These are phyloP conservation scores for Ophiostoma montium DNA, from an alignment of 2,329 filamentous ascomycete species.

Conservation along the genomic window DNA sequence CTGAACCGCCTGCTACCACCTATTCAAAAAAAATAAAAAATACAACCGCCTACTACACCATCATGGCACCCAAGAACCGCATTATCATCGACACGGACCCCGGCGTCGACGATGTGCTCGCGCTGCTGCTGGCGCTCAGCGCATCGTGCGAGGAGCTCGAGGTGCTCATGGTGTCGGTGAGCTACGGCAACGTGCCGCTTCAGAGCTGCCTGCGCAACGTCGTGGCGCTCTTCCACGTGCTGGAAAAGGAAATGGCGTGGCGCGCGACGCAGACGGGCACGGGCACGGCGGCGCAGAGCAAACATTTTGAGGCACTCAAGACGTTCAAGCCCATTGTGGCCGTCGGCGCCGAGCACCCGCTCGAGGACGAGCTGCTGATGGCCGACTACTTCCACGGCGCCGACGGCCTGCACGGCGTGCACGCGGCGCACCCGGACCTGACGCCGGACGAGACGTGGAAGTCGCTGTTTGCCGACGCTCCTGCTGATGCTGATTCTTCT, in stretches of 20 bases:
- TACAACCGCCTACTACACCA: not conserved
- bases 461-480: slow-evolving; percentile 41
- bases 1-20: too few relatives aligned
- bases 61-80: slow-evolving; percentile 53
- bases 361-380: slow-evolving; percentile 69
- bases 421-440: slow-evolving; percentile 57
- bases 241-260: slow-evolving; percentile 83
- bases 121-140: slow-evolving; percentile 73
- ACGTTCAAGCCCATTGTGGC: slow-evolving; percentile 70
- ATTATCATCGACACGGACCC: slow-evolving; percentile 97
- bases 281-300: slow-evolving; percentile 33
- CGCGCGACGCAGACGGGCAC: slow-evolving; percentile 46
- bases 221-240: slow-evolving; percentile 78
- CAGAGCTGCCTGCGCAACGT: slow-evolving; percentile 68
- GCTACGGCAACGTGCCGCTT: slow-evolving; percentile 86
- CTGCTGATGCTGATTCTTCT: slow-evolving; percentile 16
- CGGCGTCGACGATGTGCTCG: slow-evolving; percentile 79
- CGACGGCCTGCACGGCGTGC: slow-evolving; percentile 66
- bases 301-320: slow-evolving; percentile 57
- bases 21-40: too few relatives aligned
- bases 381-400: slow-evolving; percentile 76
- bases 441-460: slow-evolving; percentile 63
- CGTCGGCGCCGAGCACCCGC: slow-evolving; percentile 70
- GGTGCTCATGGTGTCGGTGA: slow-evolving; percentile 71
- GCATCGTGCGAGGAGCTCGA: slow-evolving; percentile 74